Base-by-base conservation (phyloP, 345 rosid genomes). In the Hevea brasiliensis region DNA sequence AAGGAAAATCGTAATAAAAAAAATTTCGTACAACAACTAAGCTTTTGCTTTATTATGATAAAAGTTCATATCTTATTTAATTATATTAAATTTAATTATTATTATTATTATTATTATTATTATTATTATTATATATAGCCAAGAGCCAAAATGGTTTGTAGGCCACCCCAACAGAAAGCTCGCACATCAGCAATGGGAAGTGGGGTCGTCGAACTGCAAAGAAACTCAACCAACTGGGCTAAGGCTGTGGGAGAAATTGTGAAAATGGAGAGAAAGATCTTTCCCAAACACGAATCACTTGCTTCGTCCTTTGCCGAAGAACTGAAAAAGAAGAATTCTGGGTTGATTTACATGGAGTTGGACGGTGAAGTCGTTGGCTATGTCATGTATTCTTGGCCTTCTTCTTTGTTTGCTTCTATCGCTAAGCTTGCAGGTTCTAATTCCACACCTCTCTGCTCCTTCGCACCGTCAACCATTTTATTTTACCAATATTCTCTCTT, bases 221-320 rank as follows among this genome's bases (percentile, higher is more conserved):
- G 84, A 77, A 88, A 80, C 71, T 84, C 96, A 7, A 29, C 18
- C 14, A 62, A 77, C 45, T 84, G 85, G 83, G 81, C 50, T 1
- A 77, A 70, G 44, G 77, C 83, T 9, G 86, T 89, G 75, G 87
- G 81, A 9, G 92, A 87, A 70, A 88, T 89, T 12, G 89, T 90
- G 81, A 90, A 81, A 74, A 74, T 91, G 68, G 98, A 91, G 85
- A 87, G 75, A 68, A 90, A 84, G 67, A 74, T 89, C 29, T 90
- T 91, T 76, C 97, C 96, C 14, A 89, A 91, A 77, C 97, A 90
- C 72, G 98, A 87, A 78, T 94, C 97, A 3, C 91, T 90, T 8
- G 85, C 93, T 64, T 82, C 76, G 48, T 83, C 82, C 27, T 90
- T 94, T 55, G 89, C 90, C 8, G 87, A 80, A 17, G 94, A 92